Percentiles rank a stretch among this genome's conserved stretches.
phyloP scores from a whole-genome alignment of 1,284 basidiomycete genomes.

The Prillingera fragicola region DNA sequence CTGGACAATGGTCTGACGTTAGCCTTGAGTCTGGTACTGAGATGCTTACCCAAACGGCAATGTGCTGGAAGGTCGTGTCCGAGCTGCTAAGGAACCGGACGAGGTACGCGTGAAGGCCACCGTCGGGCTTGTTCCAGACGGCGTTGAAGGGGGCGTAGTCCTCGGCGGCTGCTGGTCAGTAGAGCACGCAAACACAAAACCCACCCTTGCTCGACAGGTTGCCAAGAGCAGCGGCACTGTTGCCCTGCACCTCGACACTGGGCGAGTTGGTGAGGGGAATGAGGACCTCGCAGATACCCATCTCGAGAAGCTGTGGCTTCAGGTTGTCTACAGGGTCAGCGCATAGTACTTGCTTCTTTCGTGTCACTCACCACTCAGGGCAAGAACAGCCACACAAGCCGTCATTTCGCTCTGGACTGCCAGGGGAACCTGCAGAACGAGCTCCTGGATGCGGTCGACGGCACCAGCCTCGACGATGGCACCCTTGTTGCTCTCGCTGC shows the following conservation, averaged over 20 bases:
- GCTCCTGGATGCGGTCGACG: conserved; percentile 94
- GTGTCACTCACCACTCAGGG: conserved; percentile 66
- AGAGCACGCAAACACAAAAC: background rate
- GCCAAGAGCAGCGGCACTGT: conserved; percentile 94
- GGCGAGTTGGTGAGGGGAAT: conserved; percentile 94
- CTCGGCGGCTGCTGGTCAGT: conserved; percentile 62
- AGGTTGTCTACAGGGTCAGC: conserved; percentile 64
- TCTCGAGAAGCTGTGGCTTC: conserved; percentile 90
- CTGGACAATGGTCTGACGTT: conserved; percentile 75
- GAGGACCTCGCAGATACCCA: conserved; percentile 96
- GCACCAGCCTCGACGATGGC: conserved; percentile 98
- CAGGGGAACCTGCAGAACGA: conserved; percentile 90
- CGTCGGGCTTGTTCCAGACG: conserved; percentile 96
- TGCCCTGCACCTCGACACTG: conserved; percentile 97
- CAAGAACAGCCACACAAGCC: conserved; percentile 91
- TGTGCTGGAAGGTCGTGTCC: conserved; percentile 99
- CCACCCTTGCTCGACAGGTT: conserved; percentile 93
- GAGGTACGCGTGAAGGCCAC: conserved; percentile 92
- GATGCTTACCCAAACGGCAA: conserved; percentile 74
- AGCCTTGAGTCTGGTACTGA: background rate
- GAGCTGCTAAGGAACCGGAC: conserved; percentile 88
- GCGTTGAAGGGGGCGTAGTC: conserved; percentile 98
- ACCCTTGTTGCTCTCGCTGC: conserved; percentile 96
- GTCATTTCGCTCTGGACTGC: conserved; percentile 99
- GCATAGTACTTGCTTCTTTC: background rate